A percentile compares a stretch with the other conserved stretches of the same genome.
Evolutionary conservation across 2,329 filamentous ascomycete genomes (phyloP).

Genomic region (Monosporascus sp.): DNA sequence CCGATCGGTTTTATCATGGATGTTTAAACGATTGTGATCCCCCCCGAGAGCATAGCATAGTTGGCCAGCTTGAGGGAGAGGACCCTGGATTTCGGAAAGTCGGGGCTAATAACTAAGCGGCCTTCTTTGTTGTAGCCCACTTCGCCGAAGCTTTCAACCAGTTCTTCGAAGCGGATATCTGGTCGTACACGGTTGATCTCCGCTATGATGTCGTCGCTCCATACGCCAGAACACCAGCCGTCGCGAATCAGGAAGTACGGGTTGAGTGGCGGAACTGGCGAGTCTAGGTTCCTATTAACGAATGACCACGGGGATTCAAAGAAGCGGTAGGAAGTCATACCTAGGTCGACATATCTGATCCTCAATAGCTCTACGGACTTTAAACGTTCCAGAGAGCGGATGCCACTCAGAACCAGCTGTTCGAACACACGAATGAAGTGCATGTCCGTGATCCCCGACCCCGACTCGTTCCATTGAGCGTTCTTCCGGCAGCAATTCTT

Average conservation of each 20-base stretch:
- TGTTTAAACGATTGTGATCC: constrained; percentile 28
- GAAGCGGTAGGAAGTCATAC: constrained; percentile 33
- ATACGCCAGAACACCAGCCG: constrained; percentile 61
- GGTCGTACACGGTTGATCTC: constrained; percentile 56
- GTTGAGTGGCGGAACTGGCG: constrained; percentile 63
- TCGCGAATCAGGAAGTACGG: constrained; percentile 64
- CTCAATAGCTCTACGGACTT: constrained; percentile 57
- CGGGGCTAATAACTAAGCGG: constrained; percentile 49
- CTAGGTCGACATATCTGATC: constrained; percentile 69
- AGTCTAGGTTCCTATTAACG: constrained; percentile 42
- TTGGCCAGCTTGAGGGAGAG: constrained; percentile 53
- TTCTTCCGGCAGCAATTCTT: constrained; percentile 65
- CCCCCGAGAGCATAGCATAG: constrained; percentile 45
- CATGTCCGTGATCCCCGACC: constrained; percentile 66
- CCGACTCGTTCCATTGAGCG: constrained; percentile 53
- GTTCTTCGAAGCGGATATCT: constrained; percentile 51
- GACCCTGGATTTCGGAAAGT: constrained; percentile 46
- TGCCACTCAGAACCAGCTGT: constrained; percentile 57
- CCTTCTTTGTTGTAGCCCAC: constrained; percentile 55
- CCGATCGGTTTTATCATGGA: background rate
- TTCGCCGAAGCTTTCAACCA: constrained; percentile 59
- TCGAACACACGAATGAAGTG: constrained; percentile 69
- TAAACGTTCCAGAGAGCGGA: constrained; percentile 54
- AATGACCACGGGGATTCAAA: background rate
- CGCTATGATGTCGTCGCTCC: constrained; percentile 62